phyloP scores from a whole-genome alignment of 2,329 filamentous ascomycete species.

The Botrytis cinerea region DNA sequence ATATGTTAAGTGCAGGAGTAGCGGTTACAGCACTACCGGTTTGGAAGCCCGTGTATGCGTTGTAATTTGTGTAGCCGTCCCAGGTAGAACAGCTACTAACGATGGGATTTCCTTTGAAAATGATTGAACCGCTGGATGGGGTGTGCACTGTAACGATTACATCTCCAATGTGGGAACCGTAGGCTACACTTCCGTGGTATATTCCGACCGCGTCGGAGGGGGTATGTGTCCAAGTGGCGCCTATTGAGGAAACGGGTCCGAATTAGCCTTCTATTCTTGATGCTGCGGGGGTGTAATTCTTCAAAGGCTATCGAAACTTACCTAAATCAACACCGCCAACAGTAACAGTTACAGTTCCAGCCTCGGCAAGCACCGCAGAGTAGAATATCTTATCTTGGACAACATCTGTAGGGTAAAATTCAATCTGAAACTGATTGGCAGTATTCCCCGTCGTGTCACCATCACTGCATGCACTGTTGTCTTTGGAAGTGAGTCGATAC shows the following conservation, averaged over 20 bases:
- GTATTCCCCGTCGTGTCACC: neutral
- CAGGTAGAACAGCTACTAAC: neutral
- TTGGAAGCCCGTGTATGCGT: neutral
- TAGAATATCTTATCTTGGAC: constrained; percentile 3
- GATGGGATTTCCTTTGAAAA: neutral
- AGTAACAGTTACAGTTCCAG: neutral
- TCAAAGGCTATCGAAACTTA: neutral
- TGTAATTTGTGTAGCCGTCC: neutral
- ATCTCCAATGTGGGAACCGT: neutral
- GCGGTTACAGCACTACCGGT: neutral
- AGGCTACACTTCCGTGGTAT: constrained; percentile 8
- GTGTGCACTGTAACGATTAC: neutral
- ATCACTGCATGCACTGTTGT: neutral
- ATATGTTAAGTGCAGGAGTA: neutral
- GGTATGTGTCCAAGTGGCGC: neutral
- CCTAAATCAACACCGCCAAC: neutral
- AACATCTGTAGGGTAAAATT: neutral
- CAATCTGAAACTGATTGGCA: neutral
- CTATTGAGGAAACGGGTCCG: neutral
- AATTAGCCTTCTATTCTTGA: neutral
- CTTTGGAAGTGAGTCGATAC: constrained; percentile 1
- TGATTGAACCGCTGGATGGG: neutral
- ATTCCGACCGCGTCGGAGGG: neutral
- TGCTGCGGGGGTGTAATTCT: neutral
- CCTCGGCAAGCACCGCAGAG: neutral